Percentiles rank a stretch among this genome's conserved stretches.
These are phyloP conservation scores for Nakazawaea pomicola DNA, from an alignment of 805 yeast species.

Conservation along the genomic window DNA sequence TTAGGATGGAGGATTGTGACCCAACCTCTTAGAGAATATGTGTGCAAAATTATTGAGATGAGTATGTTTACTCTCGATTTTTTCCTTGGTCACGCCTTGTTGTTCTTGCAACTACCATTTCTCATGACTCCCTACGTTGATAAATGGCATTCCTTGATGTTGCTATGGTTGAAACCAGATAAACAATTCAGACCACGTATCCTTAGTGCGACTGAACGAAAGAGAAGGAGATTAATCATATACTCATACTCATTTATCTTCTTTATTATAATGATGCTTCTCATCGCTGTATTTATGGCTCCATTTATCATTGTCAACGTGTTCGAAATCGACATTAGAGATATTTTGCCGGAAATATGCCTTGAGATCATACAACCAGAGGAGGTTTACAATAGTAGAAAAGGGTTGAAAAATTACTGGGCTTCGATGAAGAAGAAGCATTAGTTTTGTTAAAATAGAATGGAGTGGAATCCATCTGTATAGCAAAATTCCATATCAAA, in stretches of 20 bases:
- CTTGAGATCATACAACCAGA: constrained; percentile 39
- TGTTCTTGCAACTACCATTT: constrained; percentile 56
- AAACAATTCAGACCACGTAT: constrained; percentile 44
- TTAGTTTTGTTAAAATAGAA: too few relatives aligned
- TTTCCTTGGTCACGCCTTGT: constrained; percentile 50
- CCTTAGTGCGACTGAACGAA: constrained; percentile 36
- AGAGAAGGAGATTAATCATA: constrained; percentile 32
- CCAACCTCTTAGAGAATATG: constrained; percentile 61
- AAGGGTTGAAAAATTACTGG: constrained; percentile 32
- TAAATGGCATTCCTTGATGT: constrained; percentile 58
- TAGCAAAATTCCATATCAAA: background rate
- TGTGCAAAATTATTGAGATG: constrained; percentile 61
- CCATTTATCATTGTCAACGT: constrained; percentile 34
- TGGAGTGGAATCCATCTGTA: too few relatives aligned
- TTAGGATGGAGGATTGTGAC: constrained; percentile 56
- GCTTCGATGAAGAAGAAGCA: constrained; percentile 7
- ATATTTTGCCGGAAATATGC: constrained; percentile 34
- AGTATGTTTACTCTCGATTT: constrained; percentile 66
- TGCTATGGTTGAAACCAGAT: constrained; percentile 64
- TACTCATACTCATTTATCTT: constrained; percentile 31
- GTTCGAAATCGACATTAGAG: constrained; percentile 34
- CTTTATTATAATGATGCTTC: constrained; percentile 22
- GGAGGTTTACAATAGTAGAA: constrained; percentile 21
- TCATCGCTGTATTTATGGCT: constrained; percentile 29
- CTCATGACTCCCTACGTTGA: constrained; percentile 60